Evolutionary conservation across 2,329 filamentous ascomycete species (phyloP).

Genomic region (Acephala macrosclerotiorum): DNA sequence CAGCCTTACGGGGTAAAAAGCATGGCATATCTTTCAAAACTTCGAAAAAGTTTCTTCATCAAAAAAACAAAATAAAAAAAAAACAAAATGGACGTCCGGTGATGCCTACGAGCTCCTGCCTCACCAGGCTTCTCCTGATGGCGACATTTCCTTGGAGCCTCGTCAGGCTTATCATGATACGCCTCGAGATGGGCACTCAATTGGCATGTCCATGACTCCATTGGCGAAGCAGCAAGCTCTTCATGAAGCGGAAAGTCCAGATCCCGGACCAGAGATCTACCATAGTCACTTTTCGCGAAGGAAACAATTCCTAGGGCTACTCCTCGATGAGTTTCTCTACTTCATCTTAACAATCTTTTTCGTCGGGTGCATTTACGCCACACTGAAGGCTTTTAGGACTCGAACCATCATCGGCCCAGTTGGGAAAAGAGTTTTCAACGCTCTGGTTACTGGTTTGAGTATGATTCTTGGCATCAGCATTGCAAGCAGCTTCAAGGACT

Average conservation of each 20-base stretch:
- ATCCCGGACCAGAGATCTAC: not conserved
- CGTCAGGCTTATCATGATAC: not conserved
- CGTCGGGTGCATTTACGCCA: constrained; percentile 3
- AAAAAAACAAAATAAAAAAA: no score
- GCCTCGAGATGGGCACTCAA: not conserved
- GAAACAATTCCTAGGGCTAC: not conserved
- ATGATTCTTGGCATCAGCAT: constrained; percentile 16
- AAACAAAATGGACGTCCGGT: not conserved
- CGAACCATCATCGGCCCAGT: not conserved
- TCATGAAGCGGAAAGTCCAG: not conserved
- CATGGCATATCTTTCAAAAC: not conserved
- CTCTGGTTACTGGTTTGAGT: constrained; percentile 9
- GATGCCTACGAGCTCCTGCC: not conserved
- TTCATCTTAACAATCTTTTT: not conserved
- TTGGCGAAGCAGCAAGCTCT: not conserved
- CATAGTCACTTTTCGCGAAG: not conserved
- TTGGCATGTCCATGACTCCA: not conserved
- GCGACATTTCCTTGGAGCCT: not conserved
- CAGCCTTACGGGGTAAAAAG: not conserved
- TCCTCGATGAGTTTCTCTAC: not conserved
- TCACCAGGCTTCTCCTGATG: not conserved
- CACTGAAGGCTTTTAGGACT: not conserved
- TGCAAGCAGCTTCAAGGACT: constrained; percentile 16
- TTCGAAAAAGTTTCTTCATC: not conserved
- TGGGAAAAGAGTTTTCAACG: constrained; percentile 15